Percentiles rank a stretch among this genome's conserved stretches.
Evolutionary conservation across 164 flowering plant genomes (phyloP).

Genomic region (Nymphaea thermarum): DNA sequence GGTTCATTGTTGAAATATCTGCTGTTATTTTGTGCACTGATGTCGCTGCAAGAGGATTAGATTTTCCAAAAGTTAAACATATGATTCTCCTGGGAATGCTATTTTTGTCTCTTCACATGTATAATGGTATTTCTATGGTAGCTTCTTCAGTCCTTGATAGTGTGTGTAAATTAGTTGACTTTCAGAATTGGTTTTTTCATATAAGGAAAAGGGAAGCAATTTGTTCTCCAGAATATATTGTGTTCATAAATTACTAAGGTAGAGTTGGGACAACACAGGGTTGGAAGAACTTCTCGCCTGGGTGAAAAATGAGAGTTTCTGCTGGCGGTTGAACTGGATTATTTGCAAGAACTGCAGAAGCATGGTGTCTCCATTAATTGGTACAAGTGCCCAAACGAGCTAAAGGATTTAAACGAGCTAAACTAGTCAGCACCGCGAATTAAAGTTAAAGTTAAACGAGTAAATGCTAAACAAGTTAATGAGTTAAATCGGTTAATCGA

Average conservation of each 20-base stretch:
- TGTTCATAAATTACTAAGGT: background rate
- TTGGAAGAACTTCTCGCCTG: slow-evolving; percentile 92
- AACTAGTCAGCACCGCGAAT: no score
- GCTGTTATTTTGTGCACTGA: slow-evolving; percentile 86
- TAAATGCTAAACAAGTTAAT: no score
- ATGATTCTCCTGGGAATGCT: slow-evolving; percentile 96
- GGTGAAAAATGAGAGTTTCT: slow-evolving; percentile 87
- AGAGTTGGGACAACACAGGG: slow-evolving; percentile 40
- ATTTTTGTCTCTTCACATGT: slow-evolving; percentile 91
- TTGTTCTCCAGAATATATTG: background rate
- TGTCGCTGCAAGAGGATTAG: slow-evolving; percentile 92
- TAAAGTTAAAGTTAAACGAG: no score
- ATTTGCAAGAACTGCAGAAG: slow-evolving; percentile 59
- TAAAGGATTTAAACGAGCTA: no score
- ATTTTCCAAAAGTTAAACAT: slow-evolving; percentile 77
- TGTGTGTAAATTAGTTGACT: no score
- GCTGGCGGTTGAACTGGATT: slow-evolving; percentile 79
- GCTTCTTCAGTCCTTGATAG: background rate
- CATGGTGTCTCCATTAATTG: slow-evolving; percentile 68
- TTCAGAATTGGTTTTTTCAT: no score
- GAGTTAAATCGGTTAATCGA: no score
- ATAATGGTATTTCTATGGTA: slow-evolving; percentile 33
- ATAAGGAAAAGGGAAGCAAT: no score
- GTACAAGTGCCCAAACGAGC: no score
- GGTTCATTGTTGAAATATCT: slow-evolving; percentile 57